Conservation (phyloP, 164 flowering plant species). For the Stephania japonica region DNA sequence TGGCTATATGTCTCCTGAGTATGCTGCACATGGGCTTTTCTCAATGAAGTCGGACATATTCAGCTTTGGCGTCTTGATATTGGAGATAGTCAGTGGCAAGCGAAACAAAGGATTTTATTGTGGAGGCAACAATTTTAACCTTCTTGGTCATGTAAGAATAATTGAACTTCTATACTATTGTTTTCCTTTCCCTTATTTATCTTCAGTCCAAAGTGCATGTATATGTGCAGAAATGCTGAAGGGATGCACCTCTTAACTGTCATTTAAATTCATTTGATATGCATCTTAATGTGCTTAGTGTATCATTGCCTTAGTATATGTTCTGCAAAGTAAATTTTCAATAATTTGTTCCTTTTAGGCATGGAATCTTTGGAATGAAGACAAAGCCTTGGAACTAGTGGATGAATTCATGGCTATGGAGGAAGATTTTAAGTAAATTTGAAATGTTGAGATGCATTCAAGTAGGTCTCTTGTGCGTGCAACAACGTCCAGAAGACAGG, state of each 20-base stretch:
- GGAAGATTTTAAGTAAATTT: neutral
- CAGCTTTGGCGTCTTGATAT: neutral
- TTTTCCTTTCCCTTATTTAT: no score
- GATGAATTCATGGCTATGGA: neutral
- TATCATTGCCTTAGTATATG: no score
- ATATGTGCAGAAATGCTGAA: no score
- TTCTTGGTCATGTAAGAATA: slow-evolving; percentile 4
- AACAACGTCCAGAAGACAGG: no score
- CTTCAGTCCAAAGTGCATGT: no score
- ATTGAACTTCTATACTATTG: no score
- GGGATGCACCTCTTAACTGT: no score
- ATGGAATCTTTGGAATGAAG: slow-evolving; percentile 9
- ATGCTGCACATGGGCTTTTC: no score
- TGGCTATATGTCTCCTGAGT: no score
- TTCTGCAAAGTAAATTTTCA: neutral
- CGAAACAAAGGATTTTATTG: slow-evolving; percentile 1
- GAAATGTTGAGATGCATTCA: slow-evolving; percentile 6
- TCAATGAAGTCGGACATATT: neutral
- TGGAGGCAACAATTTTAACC: slow-evolving; percentile 1
- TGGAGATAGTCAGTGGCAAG: neutral
- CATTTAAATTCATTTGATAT: no score
- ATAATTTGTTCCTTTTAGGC: neutral
- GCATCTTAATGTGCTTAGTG: no score
- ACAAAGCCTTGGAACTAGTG: neutral
- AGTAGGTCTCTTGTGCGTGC: slow-evolving; percentile 7